Evolutionary conservation across 495 filamentous ascomycete species (phyloP).

Genomic region (Penicillium goetzii): DNA sequence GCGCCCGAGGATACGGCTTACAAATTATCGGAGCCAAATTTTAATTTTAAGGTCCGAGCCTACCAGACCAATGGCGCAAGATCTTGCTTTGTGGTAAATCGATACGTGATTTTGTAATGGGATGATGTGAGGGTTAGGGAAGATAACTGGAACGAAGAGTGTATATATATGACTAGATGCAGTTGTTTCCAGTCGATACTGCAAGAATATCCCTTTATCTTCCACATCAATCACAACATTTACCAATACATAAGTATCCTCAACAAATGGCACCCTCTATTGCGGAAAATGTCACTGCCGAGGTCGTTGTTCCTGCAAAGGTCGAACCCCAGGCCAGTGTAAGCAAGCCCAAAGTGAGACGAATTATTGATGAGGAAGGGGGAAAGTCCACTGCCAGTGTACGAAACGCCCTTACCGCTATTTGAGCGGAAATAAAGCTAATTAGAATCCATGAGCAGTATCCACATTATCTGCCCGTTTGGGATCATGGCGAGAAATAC

Average conservation of each 20-base stretch:
- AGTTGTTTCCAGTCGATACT: neutral
- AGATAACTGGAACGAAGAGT: neutral
- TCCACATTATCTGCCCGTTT: constrained; percentile 32
- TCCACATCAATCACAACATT: neutral
- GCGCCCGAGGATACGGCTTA: neutral
- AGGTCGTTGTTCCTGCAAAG: constrained; percentile 30
- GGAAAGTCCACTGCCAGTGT: constrained; percentile 33
- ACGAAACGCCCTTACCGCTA: neutral
- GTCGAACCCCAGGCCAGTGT: neutral
- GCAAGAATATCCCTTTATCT: neutral
- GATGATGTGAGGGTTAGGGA: neutral
- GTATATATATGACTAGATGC: neutral
- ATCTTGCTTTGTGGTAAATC: neutral
- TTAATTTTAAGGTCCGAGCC: neutral
- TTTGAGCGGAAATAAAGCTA: neutral
- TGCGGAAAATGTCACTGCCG: constrained; percentile 12
- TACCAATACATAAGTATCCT: neutral
- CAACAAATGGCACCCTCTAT: constrained; percentile 32
- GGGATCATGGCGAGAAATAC: constrained; percentile 48
- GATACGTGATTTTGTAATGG: neutral
- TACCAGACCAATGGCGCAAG: neutral
- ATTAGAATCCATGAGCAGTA: constrained; percentile 15
- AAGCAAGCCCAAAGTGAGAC: constrained; percentile 24
- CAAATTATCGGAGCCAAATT: neutral
- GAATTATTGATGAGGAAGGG: constrained; percentile 34